Evolutionary conservation across 2,329 filamentous ascomycete species (phyloP).

Genomic region (Exophiala spinifera): DNA sequence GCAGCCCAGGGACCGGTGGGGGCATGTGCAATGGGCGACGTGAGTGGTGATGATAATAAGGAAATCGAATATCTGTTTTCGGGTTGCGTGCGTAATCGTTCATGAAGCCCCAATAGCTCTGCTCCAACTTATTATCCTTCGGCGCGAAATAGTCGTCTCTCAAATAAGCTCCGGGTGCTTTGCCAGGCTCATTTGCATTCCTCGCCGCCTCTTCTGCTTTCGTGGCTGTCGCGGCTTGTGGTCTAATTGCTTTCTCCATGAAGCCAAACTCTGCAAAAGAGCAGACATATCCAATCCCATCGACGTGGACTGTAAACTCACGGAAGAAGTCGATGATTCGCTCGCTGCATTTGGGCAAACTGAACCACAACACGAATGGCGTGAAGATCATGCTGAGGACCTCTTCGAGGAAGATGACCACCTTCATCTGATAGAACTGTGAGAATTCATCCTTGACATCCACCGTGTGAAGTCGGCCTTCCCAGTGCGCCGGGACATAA

Average conservation of each 20-base stretch:
- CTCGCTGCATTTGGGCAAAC: constrained; percentile 82
- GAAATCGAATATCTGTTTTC: constrained; percentile 62
- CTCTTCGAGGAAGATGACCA: constrained; percentile 89
- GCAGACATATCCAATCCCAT: constrained; percentile 92
- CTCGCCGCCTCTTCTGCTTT: constrained; percentile 27
- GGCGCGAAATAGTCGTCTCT: constrained; percentile 91
- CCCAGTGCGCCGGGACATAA: constrained; percentile 87
- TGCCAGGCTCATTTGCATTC: not conserved
- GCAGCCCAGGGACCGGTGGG: constrained; percentile 69
- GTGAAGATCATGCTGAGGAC: constrained; percentile 89
- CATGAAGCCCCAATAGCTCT: constrained; percentile 90
- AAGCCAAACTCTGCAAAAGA: constrained; percentile 98
- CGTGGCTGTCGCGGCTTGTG: constrained; percentile 36
- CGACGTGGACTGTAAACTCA: constrained; percentile 95
- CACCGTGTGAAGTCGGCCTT: constrained; percentile 83
- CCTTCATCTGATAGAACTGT: constrained; percentile 83
- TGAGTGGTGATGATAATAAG: constrained; percentile 51
- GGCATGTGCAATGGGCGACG: constrained; percentile 67
- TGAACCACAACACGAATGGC: constrained; percentile 82
- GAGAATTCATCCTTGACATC: constrained; percentile 91
- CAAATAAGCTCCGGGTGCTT: constrained; percentile 34
- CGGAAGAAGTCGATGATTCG: constrained; percentile 96
- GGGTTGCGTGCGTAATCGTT: constrained; percentile 83
- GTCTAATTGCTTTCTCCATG: constrained; percentile 65
- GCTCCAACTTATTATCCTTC: constrained; percentile 98